Conservation (phyloP, 768 basidiomycete species). For the Trametes sanguinea region DNA sequence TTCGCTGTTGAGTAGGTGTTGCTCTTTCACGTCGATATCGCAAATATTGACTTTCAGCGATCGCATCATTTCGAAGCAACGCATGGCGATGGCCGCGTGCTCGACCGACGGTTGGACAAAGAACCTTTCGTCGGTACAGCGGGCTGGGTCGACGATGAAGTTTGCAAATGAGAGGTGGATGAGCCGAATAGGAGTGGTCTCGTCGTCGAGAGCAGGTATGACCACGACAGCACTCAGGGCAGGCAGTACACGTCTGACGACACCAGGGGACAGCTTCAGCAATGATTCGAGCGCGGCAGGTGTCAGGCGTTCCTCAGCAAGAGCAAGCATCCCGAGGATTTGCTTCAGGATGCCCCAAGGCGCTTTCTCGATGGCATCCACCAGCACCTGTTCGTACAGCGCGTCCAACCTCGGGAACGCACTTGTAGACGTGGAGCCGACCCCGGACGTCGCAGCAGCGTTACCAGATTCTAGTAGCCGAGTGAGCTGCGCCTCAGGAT, state of each 20-base stretch:
- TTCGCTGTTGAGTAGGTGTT: slow-evolving; percentile 4
- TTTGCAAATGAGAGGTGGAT: slow-evolving; percentile 28
- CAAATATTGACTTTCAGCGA: slow-evolving; percentile 13
- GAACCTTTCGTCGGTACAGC: slow-evolving; percentile 17
- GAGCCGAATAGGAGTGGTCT: slow-evolving; percentile 9
- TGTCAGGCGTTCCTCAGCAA: background rate
- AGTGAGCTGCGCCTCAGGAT: background rate
- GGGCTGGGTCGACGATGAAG: slow-evolving; percentile 18
- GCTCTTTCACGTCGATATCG: background rate
- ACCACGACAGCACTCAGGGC: slow-evolving; percentile 19
- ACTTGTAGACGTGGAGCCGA: background rate
- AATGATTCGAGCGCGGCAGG: background rate
- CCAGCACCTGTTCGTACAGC: slow-evolving; percentile 16
- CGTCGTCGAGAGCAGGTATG: slow-evolving; percentile 3
- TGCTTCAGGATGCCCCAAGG: background rate
- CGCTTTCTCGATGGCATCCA: background rate
- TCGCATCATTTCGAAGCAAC: background rate
- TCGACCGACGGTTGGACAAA: background rate
- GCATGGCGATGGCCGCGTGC: background rate
- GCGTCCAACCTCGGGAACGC: slow-evolving; percentile 11
- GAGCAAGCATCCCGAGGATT: background rate
- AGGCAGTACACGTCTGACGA: slow-evolving; percentile 5
- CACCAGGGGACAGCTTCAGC: background rate
- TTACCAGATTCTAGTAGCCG: background rate
- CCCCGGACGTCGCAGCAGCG: background rate